A percentile compares a stretch with the other conserved stretches of the same genome.
phyloP scores from a whole-genome alignment of 495 filamentous ascomycete genomes.

The Evernia prunastri region DNA sequence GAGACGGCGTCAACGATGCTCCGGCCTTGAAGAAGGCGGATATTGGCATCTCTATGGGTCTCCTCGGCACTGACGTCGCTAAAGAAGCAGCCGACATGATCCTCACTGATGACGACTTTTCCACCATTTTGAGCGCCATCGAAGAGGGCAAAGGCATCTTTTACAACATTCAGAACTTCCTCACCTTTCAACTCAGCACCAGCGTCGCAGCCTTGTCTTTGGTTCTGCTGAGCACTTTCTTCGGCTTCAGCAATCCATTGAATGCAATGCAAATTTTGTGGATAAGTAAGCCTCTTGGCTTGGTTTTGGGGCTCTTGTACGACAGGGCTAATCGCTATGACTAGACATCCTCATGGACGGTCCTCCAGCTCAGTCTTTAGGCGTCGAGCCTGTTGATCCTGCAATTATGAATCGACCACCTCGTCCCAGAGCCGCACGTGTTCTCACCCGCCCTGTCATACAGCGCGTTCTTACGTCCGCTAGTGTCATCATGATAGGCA shows the following conservation, averaged over 20 bases:
- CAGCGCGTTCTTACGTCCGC: slow-evolving; percentile 83
- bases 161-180: slow-evolving; percentile 98
- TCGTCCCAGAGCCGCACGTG: slow-evolving; percentile 73
- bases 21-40: slow-evolving; percentile 95
- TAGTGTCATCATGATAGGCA: slow-evolving; percentile 82
- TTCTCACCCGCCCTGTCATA: slow-evolving; percentile 76
- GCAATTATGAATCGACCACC: slow-evolving; percentile 90
- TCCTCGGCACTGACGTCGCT: slow-evolving; percentile 90
- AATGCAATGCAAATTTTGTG: slow-evolving; percentile 99
- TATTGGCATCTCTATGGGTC: slow-evolving; percentile 96
- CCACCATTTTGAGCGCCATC: slow-evolving; percentile 90
- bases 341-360: slow-evolving; percentile 99
- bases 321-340: neutral
- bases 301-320: neutral
- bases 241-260: slow-evolving; percentile 87
- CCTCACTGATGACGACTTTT: slow-evolving; percentile 94
- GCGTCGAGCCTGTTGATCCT: slow-evolving; percentile 92
- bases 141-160: slow-evolving; percentile 99
- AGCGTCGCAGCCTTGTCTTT: slow-evolving; percentile 89
- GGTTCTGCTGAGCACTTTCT: slow-evolving; percentile 82
- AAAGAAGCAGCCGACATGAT: slow-evolving; percentile 99
- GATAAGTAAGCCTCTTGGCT: slow-evolving; percentile 69
- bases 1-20: slow-evolving; percentile 96
- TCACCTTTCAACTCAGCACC: slow-evolving; percentile 97
- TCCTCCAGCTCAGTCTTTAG: slow-evolving; percentile 92